phyloP scores from a whole-genome alignment of 2,329 filamentous ascomycete species.

The Ascochyta koolunga region DNA sequence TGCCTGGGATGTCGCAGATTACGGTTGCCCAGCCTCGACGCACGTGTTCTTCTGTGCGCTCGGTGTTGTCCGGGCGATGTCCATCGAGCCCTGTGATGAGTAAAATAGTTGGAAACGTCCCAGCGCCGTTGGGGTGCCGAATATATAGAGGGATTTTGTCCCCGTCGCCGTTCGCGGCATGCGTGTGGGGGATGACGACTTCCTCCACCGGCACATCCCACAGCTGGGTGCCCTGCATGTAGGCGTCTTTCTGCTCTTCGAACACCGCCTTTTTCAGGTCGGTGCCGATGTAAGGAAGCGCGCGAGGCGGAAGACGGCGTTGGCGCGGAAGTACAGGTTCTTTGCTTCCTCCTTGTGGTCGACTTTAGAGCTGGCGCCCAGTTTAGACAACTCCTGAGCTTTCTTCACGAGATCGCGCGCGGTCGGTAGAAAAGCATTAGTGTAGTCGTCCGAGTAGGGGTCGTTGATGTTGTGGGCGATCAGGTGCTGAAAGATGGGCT shows the following conservation, averaged over 20 bases:
- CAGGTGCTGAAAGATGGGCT: slow-evolving; percentile 57
- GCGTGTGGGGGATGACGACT: slow-evolving; percentile 63
- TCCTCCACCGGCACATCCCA: slow-evolving; percentile 63
- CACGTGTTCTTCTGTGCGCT: slow-evolving; percentile 54
- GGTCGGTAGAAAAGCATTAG: slow-evolving; percentile 64
- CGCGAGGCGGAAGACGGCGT: slow-evolving; percentile 73
- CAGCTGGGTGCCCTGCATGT: slow-evolving; percentile 58
- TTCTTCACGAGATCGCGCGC: slow-evolving; percentile 62
- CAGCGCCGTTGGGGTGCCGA: slow-evolving; percentile 56
- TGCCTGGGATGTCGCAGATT: slow-evolving; percentile 63
- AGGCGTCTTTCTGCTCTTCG: slow-evolving; percentile 68
- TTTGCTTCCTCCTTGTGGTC: slow-evolving; percentile 60
- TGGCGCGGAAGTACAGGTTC: slow-evolving; percentile 70
- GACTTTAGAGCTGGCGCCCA: slow-evolving; percentile 33
- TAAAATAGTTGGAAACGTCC: slow-evolving; percentile 58
- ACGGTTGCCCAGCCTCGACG: slow-evolving; percentile 57
- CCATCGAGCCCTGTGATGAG: slow-evolving; percentile 65
- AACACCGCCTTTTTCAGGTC: slow-evolving; percentile 65
- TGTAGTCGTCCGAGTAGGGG: slow-evolving; percentile 68
- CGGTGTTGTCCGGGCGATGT: slow-evolving; percentile 58
- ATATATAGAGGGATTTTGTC: slow-evolving; percentile 67
- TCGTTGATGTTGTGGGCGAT: slow-evolving; percentile 65
- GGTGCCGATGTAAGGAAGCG: slow-evolving; percentile 65
- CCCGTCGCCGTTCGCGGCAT: slow-evolving; percentile 59
- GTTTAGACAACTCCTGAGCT: slow-evolving; percentile 54